Evolutionary conservation across 306 rosid species (phyloP), one percentile per base, ranked within the genome.

Genomic region (Argentina anserina): DNA sequence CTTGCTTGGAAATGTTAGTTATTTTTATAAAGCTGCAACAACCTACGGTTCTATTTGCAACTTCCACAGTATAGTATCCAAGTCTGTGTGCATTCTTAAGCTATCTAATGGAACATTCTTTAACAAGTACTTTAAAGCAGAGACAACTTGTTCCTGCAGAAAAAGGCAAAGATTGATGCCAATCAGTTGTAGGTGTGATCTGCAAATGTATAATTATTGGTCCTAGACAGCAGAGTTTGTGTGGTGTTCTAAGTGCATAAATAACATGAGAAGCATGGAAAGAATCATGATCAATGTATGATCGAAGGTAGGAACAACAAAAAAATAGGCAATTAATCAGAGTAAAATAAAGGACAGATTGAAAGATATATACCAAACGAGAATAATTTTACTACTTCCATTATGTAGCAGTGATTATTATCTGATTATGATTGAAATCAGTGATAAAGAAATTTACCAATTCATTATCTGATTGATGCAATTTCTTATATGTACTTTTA

Each of bases 71-170:
- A 69, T 50, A 34, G 23, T 23, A 36, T 50, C 74, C 36, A 69
- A 50, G 63, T 69, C 74, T 15, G 3, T 21, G 74, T 50, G 63
- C 47, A 50, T 50, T 69, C 46, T 34, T 33, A 69, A 34, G 62
- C n/a, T 36, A 34, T 50, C 74, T 36, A 14, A 52, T 50, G 47
- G 62, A 34, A 69, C 63, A n/a, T 50, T 69, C 47, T 69, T 69
- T 52, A 69, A 18, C 73, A 69, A 49, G 73, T 49, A 53, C 3
- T 5, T 61, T 3, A 69, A 1, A 31, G 73, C 73, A 49, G 45
- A 50, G n/a, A 39, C 73, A 49, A 56, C 73, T 49, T 69, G 73
- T 69, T 69, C 73, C 73, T 69, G 62, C 49, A 69, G 9, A 36
- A 21, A 49, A 49, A 49, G 18, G 23, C 2, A 29, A 2, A 42